Base-by-base conservation (phyloP, 2,329 filamentous ascomycete genomes). In the Aspergillus hortae region DNA sequence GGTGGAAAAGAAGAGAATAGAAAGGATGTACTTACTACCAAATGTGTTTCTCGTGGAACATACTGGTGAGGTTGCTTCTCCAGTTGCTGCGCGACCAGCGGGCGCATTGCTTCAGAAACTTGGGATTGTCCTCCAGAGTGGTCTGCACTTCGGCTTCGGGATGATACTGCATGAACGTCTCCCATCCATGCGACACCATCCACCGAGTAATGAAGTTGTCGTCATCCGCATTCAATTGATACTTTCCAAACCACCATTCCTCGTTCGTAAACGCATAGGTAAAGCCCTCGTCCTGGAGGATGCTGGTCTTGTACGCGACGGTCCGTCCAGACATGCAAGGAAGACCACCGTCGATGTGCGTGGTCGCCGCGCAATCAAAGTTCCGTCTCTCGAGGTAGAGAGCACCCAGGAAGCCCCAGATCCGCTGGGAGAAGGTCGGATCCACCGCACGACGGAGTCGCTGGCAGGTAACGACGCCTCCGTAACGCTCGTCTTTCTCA, bases 191-290 rank as follows among this genome's bases (percentile, higher is more conserved):
- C 58, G 85, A 89, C 61, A 96, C 92, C 65, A 97, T 82, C 92
- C 92, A 97, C 52, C 92, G 86, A 6, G 92, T 96, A 62, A 97
- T 90, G 75, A 96, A 97, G 75, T 97, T 97, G 79, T 97, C 92
- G 71, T 97, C 92, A 72, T 97, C 92, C 23, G 92, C 91, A 67
- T 96, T 96, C 55, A 97, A 81, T 65, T 92, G 92, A 74, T 88
- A 95, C 63, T 87, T 85, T 45, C 87, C 82, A 57, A 73, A 77
- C 73, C 81, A 80, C 90, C 90, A 96, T 61, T 87, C 88, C 75
- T 97, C 92, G 50, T 92, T 90, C 60, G 89, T 92, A 77, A 97
- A 96, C 43, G 87, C 89, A 58, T 92, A 83, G 40, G 91, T 85
- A 72, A 97, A 97, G 48, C 88, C 85, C 54, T 88, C 84, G 68